A percentile compares a stretch with the other conserved stretches of the same genome.
phyloP scores from a whole-genome alignment of 129 eudicot genomes.

The Arctium minus region DNA sequence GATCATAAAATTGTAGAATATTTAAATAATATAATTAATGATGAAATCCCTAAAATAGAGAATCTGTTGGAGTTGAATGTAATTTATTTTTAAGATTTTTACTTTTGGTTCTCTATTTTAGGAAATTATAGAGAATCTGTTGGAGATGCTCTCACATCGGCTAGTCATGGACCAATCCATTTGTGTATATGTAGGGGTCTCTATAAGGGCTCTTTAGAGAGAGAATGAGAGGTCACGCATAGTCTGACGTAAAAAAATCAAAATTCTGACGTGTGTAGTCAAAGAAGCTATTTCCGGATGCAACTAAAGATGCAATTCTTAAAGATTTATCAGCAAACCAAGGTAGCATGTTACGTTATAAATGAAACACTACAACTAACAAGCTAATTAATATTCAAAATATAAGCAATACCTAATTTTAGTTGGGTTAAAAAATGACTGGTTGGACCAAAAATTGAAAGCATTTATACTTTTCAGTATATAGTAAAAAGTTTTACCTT shows the following conservation, averaged over 20 bases:
- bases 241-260: not conserved
- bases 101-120: too few relatives aligned
- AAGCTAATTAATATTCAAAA: not conserved
- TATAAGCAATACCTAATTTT: not conserved
- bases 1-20: too few relatives aligned
- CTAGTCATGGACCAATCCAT: not conserved
- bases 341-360: not conserved
- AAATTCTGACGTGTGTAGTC: not conserved
- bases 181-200: not conserved
- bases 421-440: not conserved
- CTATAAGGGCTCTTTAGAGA: not conserved
- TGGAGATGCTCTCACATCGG: not conserved
- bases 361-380: not conserved
- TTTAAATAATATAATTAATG: too few relatives aligned
- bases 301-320: not conserved
- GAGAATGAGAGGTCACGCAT: not conserved
- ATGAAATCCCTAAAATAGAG: too few relatives aligned
- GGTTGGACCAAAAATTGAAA: not conserved
- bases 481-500: not conserved
- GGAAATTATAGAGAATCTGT: too few relatives aligned
- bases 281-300: not conserved
- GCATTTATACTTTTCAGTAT: not conserved
- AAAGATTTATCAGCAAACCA: not conserved
- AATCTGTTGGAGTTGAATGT: too few relatives aligned
- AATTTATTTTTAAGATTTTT: too few relatives aligned